phyloP scores from a whole-genome alignment of 352 stramenopile species.

The Thalassiosira hispida region DNA sequence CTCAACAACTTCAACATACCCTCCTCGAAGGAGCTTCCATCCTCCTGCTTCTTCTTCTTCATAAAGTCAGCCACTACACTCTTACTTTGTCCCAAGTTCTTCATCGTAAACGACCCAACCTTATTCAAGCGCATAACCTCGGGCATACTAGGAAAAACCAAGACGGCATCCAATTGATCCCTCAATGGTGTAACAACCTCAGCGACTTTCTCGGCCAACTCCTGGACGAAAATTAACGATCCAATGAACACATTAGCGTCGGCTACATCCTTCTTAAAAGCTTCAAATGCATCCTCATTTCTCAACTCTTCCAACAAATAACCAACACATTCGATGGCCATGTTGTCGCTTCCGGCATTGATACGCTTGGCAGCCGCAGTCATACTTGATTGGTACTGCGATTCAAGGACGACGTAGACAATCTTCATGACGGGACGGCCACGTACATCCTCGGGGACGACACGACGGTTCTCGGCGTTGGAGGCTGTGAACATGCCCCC shows the following conservation, averaged over 20 bases:
- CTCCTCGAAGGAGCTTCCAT: constrained; percentile 89
- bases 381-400: constrained; percentile 88
- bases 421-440: constrained; percentile 88
- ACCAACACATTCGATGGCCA: constrained; percentile 89
- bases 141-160: constrained; percentile 89
- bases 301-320: constrained; percentile 89
- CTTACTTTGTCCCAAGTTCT: constrained; percentile 89
- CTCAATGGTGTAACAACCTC: constrained; percentile 86
- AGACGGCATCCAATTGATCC: constrained; percentile 86
- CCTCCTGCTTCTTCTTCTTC: constrained; percentile 91
- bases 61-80: constrained; percentile 89
- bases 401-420: constrained; percentile 90
- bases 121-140: constrained; percentile 91
- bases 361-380: constrained; percentile 88
- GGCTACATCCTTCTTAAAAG: constrained; percentile 88
- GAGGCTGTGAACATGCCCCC: constrained; percentile 86
- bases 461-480: constrained; percentile 84
- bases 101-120: constrained; percentile 89
- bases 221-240: constrained; percentile 89
- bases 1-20: constrained; percentile 90
- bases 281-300: constrained; percentile 83
- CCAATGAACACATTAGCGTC: constrained; percentile 90
- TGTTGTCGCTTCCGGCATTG: constrained; percentile 87
- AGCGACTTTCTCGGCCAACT: constrained; percentile 88
- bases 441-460: constrained; percentile 79